A percentile compares a stretch with the other conserved stretches of the same genome.
These are phyloP conservation scores for Galerina marginata DNA, from an alignment of 768 basidiomycete species.

Conservation along the genomic window DNA sequence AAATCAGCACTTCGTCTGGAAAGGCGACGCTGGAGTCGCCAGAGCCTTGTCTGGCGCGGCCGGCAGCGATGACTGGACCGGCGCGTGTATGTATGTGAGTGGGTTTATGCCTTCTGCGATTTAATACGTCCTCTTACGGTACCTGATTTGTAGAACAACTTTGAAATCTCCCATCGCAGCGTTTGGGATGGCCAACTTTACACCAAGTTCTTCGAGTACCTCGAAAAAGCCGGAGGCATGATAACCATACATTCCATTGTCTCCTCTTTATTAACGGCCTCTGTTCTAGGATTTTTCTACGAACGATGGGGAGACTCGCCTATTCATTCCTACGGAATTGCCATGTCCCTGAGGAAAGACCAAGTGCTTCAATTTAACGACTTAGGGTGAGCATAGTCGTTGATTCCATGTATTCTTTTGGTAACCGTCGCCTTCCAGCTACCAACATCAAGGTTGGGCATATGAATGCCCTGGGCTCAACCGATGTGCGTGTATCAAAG, in stretches of 20 bases:
- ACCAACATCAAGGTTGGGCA: constrained; percentile 35
- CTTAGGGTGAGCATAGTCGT: constrained; percentile 22
- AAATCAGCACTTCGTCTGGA: constrained; percentile 32
- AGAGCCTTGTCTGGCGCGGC: constrained; percentile 33
- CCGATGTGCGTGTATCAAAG: constrained; percentile 29
- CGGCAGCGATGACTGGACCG: constrained; percentile 31
- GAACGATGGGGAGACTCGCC: constrained; percentile 37
- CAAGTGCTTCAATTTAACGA: constrained; percentile 34
- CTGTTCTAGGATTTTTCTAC: constrained; percentile 33
- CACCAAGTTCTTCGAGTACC: constrained; percentile 29
- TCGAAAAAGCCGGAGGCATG: constrained; percentile 31
- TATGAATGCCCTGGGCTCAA: constrained; percentile 28
- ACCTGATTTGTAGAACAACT: constrained; percentile 29
- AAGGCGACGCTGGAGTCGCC: constrained; percentile 20
- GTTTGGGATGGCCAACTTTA: constrained; percentile 33
- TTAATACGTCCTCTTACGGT: no score
- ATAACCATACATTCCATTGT: neutral
- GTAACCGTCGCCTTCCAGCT: constrained; percentile 11
- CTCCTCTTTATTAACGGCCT: neutral
- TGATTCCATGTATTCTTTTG: neutral
- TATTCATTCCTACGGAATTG: constrained; percentile 32
- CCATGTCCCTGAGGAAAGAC: constrained; percentile 34
- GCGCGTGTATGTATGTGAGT: constrained; percentile 36
- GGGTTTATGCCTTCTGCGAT: neutral
- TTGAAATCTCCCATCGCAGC: constrained; percentile 35